These are phyloP conservation scores for Avena insularis DNA, from an alignment of 176 grass and related monocot species.

Conservation along the genomic window DNA sequence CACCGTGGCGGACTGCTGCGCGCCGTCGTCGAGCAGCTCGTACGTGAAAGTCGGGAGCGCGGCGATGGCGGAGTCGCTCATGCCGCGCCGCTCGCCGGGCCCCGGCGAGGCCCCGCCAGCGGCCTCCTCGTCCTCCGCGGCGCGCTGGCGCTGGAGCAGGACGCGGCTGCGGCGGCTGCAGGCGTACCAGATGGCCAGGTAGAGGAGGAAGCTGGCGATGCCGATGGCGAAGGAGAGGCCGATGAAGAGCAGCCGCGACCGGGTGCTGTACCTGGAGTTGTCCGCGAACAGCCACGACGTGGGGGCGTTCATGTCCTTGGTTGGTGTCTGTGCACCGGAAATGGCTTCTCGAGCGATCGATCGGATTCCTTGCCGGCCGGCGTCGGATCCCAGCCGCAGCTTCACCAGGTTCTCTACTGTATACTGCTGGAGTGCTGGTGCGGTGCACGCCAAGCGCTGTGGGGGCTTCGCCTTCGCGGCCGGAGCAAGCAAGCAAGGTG, in stretches of 20 bases:
- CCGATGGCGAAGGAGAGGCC: constrained; percentile 78
- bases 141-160: background rate
- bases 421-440: background rate
- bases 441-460: background rate
- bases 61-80: constrained; percentile 51
- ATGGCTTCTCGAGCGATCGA: background rate
- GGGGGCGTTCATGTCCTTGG: constrained; percentile 26
- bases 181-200: constrained; percentile 64
- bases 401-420: background rate
- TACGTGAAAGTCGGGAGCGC: constrained; percentile 51
- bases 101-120: background rate
- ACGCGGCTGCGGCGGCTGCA: constrained; percentile 31
- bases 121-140: background rate
- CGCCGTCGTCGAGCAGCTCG: background rate
- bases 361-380: background rate
- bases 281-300: constrained; percentile 62
- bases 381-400: background rate
- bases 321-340: background rate
- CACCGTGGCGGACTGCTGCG: background rate
- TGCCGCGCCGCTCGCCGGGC: background rate
- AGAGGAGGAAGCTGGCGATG: constrained; percentile 64
- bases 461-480: background rate
- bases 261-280: constrained; percentile 50
- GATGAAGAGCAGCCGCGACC: constrained; percentile 62
- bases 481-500: background rate